Evolutionary conservation across 1,284 basidiomycete genomes (phyloP), one percentile per base, ranked within the genome.

Genomic region (Phaffia rhodozyma): DNA sequence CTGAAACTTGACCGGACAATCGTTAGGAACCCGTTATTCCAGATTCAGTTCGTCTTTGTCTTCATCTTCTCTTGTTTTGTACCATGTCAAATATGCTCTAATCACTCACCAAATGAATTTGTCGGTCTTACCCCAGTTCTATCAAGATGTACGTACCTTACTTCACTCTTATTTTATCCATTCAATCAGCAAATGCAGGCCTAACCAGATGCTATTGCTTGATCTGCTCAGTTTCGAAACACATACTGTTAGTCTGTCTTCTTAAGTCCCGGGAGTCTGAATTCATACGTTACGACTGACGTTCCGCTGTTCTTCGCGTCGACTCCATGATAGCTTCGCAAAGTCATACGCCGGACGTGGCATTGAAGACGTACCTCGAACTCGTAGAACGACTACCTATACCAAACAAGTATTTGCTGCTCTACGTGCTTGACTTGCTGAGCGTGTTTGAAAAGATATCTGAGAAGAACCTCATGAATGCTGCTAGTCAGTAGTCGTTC

Each of bases 381-480:
- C 79, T 98, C 62, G 94, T 98, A 69, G 82, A 85, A 38, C 80
- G 83, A 56, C 84, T 96, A 81, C 90, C 92, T 0, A 84, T 84
- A 21, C 83, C 87, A 43, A 94, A 96, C 70, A 91, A 94, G 73
- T 96, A 93, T 73, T 84, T 98, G 27, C 80, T 98, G 32, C 84
- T 97, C 62, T 98, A 98, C 75, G 90, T 98, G 43, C 83, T 98
- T 66, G 94, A 98, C 75, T 82, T 98, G 27, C 80, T 98, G 56
- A 91, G 91, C 56, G 91, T 98, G 9, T 97, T 98, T 76, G 87
- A 91, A 1, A 83, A 87, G 65, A 91, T 91, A 73, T 83, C 85
- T 30, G 87, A 92, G 69, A 88, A 87, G 78, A 98, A 97, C 73
- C 79, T 93, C 55, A 98, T 98, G 94, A 93, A 87, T 1, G 87